Evolutionary conservation across 1,284 basidiomycete genomes (phyloP).

Genomic region (Coniferiporia sulphurascens): DNA sequence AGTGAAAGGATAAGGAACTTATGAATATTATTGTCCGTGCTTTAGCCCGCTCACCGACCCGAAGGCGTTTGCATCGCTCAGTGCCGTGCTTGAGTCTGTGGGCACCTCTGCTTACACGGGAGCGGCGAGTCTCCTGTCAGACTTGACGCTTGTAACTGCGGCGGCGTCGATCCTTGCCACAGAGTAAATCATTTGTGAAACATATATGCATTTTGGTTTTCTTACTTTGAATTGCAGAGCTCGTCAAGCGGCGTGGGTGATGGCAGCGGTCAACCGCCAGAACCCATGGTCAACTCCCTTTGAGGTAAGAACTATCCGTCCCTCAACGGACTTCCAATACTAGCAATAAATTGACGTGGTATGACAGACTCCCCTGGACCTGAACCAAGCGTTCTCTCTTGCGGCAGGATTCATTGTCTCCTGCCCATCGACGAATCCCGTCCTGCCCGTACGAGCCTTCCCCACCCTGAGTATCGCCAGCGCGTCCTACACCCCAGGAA

Average conservation of each 20-base stretch:
- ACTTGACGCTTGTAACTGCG: slow-evolving; percentile 33
- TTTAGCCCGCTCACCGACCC: slow-evolving; percentile 46
- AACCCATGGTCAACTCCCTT: slow-evolving; percentile 54
- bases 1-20: background rate
- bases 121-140: slow-evolving; percentile 39
- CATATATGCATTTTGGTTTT: background rate
- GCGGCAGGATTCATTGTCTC: slow-evolving; percentile 37
- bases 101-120: slow-evolving; percentile 54
- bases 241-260: slow-evolving; percentile 48
- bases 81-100: slow-evolving; percentile 54
- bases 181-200: slow-evolving; percentile 26
- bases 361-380: slow-evolving; percentile 42
- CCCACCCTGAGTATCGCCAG: slow-evolving; percentile 28
- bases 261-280: slow-evolving; percentile 40
- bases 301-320: slow-evolving; percentile 29
- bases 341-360: slow-evolving; percentile 1
- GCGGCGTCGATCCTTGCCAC: slow-evolving; percentile 39
- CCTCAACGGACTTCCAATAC: background rate
- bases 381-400: slow-evolving; percentile 44
- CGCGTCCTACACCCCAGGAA: slow-evolving; percentile 16
- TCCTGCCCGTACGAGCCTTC: slow-evolving; percentile 38
- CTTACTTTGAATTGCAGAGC: slow-evolving; percentile 21
- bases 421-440: slow-evolving; percentile 46
- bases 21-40: background rate
- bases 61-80: slow-evolving; percentile 45